Evolutionary conservation across 176 grass and related monocot species (phyloP), one percentile per base, ranked within the genome.

Genomic region (Oryza brachyantha): DNA sequence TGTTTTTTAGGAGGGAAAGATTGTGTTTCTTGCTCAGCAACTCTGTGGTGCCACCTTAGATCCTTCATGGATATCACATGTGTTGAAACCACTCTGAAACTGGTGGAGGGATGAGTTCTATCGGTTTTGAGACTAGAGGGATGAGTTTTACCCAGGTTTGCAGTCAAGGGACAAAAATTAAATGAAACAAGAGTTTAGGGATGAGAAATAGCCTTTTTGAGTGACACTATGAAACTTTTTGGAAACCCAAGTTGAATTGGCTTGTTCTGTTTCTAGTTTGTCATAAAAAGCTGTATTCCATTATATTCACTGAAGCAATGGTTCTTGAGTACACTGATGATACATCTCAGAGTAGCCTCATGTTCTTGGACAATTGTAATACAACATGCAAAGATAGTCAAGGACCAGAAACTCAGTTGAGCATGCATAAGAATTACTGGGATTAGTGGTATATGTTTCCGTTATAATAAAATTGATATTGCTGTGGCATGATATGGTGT

Each of bases 291-390:
- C 16, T 65, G 17, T 13, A 1, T 67, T 67, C 32, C 21, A n/a
- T 55, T 64, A 13, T 65, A 24, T 76, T 75, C n/a, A 63, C 57
- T 34, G 10, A 61, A 26, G 13, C 43, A 70, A 48, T 12, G 1
- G 27, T 70, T 68, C 64, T 54, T 80, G 13, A 19, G 31, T 61
- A n/a, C 10, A 13, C 29, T 64, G 17, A 28, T 38, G 60, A 29
- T 86, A 46, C 5, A 86, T 63, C 31, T 71, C 70, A 70, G 25
- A 24, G 77, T 72, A 69, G 24, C 17, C 75, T 90, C 71, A 61
- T 36, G 22, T 68, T 55, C 19, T 67, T 70, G 67, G 34, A 28
- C 11, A 8, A 14, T 76, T 76, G 12, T 68, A 59, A 55, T 9
- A 5, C 19, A 64, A 32, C 46, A 19, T 72, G 64, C 61, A 81